Evolutionary conservation across 345 rosid genomes (phyloP).

Genomic region (Hibiscus syriacus): DNA sequence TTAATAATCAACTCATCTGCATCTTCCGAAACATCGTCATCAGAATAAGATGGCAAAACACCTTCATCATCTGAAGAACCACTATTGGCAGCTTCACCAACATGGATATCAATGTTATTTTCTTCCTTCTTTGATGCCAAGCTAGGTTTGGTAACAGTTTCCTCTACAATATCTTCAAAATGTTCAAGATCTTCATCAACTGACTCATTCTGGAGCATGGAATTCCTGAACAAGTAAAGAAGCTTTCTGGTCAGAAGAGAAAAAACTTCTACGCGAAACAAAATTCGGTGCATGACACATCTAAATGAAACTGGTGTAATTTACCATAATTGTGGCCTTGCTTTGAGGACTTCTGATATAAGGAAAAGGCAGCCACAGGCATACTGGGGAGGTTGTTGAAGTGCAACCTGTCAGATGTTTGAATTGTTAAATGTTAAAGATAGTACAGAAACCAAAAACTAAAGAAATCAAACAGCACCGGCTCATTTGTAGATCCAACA

Average conservation of each 20-base stretch:
- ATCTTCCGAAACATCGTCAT: slow-evolving; percentile 58
- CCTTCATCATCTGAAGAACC: slow-evolving; percentile 58
- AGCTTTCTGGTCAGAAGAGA: neutral
- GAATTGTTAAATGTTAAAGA: slow-evolving; percentile 12
- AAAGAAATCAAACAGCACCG: neutral
- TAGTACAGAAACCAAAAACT: neutral
- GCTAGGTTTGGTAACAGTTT: slow-evolving; percentile 34
- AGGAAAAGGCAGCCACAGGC: slow-evolving; percentile 95
- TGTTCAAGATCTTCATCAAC: slow-evolving; percentile 87
- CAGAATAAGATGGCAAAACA: slow-evolving; percentile 34
- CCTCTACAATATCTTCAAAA: slow-evolving; percentile 81
- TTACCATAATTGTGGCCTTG: slow-evolving; percentile 83
- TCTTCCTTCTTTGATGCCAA: slow-evolving; percentile 27
- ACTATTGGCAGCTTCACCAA: slow-evolving; percentile 18
- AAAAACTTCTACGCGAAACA: neutral
- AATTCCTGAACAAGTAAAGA: slow-evolving; percentile 49
- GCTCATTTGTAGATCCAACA: neutral
- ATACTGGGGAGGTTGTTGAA: slow-evolving; percentile 91
- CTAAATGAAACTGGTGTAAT: neutral
- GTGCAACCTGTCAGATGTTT: slow-evolving; percentile 53
- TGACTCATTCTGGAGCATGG: slow-evolving; percentile 69
- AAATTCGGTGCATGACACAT: neutral
- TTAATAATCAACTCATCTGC: slow-evolving; percentile 33
- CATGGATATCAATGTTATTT: slow-evolving; percentile 16
- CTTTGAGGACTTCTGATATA: slow-evolving; percentile 87